These are phyloP conservation scores for Solanum chilense DNA, from an alignment of 257 asterid genomes.

Conservation along the genomic window DNA sequence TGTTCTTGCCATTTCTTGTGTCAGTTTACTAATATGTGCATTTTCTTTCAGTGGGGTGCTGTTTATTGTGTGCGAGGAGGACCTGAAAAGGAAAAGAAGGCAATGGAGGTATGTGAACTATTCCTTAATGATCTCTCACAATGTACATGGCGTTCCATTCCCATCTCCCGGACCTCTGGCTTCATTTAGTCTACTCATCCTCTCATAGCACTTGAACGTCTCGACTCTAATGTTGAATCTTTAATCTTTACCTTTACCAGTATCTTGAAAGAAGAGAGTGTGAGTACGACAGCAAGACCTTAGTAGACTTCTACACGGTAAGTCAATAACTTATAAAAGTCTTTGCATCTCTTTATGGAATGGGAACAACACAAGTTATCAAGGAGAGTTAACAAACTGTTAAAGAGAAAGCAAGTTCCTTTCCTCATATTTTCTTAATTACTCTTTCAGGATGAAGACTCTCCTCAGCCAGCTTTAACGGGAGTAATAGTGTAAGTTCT, in stretches of 20 bases:
- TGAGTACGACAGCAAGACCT: conserved; percentile 70
- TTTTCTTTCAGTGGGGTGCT: conserved; percentile 77
- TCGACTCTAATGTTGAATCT: neutral
- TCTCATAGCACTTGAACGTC: neutral
- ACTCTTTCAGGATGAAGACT: conserved; percentile 49
- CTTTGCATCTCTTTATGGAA: neutral
- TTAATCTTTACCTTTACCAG: conserved; percentile 17
- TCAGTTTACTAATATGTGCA: neutral
- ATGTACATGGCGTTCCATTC: neutral
- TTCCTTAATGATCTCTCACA: neutral
- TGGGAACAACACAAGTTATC: neutral
- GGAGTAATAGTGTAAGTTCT: conserved; percentile 70
- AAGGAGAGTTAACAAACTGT: neutral
- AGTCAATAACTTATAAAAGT: neutral
- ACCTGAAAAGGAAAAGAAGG: conserved; percentile 61
- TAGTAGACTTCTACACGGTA: conserved; percentile 63
- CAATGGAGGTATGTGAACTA: conserved; percentile 54
- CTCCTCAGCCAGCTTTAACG: conserved; percentile 40
- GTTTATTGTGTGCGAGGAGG: conserved; percentile 85
- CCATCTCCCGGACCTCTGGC: neutral
- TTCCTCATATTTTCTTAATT: neutral
- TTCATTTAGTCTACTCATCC: neutral
- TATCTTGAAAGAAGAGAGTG: conserved; percentile 87
- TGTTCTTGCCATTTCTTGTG: neutral
- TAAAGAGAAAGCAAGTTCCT: neutral